Evolutionary conservation across 108 stramenopile genomes (phyloP).

Genomic region (Cyclotella distinguenda): DNA sequence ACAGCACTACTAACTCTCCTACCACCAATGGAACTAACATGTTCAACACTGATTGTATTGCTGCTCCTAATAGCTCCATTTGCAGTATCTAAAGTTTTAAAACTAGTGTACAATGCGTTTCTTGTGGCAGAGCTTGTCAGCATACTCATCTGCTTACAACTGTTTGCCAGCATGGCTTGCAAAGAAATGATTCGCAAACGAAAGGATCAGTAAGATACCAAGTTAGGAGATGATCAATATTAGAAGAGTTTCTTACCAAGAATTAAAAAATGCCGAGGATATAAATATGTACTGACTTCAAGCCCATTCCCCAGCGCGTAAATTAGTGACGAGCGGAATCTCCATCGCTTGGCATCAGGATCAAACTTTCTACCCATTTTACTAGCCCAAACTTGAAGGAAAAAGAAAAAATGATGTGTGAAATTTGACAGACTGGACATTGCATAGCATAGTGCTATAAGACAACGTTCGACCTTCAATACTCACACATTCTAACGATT

Average conservation of each 20-base stretch:
- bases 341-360: conserved; percentile 93
- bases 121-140: conserved; percentile 87
- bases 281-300: conserved; percentile 86
- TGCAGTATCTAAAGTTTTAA: conserved; percentile 38
- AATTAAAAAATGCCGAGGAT: conserved; percentile 78
- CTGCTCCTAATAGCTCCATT: background rate
- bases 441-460: background rate
- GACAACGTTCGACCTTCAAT: background rate
- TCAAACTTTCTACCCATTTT: conserved; percentile 93
- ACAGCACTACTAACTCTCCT: conserved; percentile 36
- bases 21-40: background rate
- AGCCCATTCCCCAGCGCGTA: conserved; percentile 87
- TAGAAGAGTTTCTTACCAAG: conserved; percentile 15
- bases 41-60: background rate
- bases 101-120: conserved; percentile 89
- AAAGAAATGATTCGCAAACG: background rate
- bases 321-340: conserved; percentile 77
- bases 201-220: background rate
- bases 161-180: conserved; percentile 83
- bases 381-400: conserved; percentile 76
- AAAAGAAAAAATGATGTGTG: background rate
- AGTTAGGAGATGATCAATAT: background rate
- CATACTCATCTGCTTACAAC: conserved; percentile 91
- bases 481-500: conserved; percentile 66
- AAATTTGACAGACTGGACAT: background rate